phyloP scores from a whole-genome alignment of 495 filamentous ascomycete species.

The Friedmanniomyces endolithicus region DNA sequence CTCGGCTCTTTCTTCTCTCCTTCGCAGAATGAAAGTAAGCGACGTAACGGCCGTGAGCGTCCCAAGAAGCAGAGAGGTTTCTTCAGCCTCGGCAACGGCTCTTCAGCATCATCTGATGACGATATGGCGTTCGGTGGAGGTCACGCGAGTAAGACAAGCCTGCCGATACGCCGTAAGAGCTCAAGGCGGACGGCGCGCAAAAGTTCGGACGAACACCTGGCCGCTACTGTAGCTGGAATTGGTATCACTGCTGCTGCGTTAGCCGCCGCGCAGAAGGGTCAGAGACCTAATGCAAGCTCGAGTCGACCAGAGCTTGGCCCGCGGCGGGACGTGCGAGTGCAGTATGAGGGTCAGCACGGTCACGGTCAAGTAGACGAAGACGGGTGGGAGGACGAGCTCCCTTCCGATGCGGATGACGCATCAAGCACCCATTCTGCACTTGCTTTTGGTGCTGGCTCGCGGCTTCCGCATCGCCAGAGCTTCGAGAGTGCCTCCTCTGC shows the following conservation, averaged over 20 bases:
- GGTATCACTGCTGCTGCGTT: slow-evolving; percentile 47
- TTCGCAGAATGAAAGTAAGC: slow-evolving; percentile 36
- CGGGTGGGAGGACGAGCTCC: slow-evolving; percentile 49
- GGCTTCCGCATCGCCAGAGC: slow-evolving; percentile 26
- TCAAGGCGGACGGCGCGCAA: slow-evolving; percentile 25
- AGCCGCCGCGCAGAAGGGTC: slow-evolving; percentile 35
- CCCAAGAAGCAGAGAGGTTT: slow-evolving; percentile 40
- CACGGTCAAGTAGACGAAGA: slow-evolving; percentile 38
- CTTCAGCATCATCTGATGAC: slow-evolving; percentile 46
- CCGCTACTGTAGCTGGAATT: slow-evolving; percentile 44
- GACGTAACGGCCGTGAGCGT: slow-evolving; percentile 5
- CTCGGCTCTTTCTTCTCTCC: slow-evolving; percentile 37
- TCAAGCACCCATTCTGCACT: slow-evolving; percentile 43
- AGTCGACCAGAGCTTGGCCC: slow-evolving; percentile 11
- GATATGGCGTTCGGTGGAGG: slow-evolving; percentile 39
- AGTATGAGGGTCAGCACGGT: slow-evolving; percentile 22
- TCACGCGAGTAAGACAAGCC: slow-evolving; percentile 18
- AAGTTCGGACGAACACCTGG: slow-evolving; percentile 35
- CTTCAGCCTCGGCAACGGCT: slow-evolving; percentile 49
- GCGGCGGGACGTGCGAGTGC: slow-evolving; percentile 20
- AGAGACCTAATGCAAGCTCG: slow-evolving; percentile 21
- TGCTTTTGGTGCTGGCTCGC: slow-evolving; percentile 39
- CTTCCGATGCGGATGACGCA: slow-evolving; percentile 13
- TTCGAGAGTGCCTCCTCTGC: slow-evolving; percentile 40
- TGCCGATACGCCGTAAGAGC: slow-evolving; percentile 23